Evolutionary conservation across 2,329 filamentous ascomycete species (phyloP).

Genomic region (Nothomitra cinnamomea): DNA sequence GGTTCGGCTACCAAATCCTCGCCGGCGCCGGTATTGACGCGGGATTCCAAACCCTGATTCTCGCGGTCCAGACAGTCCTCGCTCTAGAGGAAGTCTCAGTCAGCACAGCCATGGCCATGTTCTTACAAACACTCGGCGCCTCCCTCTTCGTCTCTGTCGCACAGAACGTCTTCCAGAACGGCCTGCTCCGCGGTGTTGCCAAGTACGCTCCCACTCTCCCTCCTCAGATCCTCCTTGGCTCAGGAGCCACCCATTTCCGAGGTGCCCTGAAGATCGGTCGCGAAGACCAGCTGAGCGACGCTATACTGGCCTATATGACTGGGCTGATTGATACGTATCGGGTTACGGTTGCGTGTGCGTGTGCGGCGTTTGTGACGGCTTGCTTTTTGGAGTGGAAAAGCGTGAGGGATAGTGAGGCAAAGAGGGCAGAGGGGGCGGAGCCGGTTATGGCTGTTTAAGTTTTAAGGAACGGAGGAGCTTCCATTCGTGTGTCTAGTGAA

Average conservation of each 20-base stretch:
- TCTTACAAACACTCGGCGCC: slow-evolving; percentile 7
- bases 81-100: slow-evolving; percentile 9
- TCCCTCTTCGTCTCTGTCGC: slow-evolving; percentile 9
- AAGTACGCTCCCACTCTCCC: slow-evolving; percentile 24
- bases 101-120: slow-evolving; percentile 8
- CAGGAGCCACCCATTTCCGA: slow-evolving; percentile 35
- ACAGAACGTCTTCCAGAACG: slow-evolving; percentile 10
- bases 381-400: too few relatives aligned
- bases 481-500: too few relatives aligned
- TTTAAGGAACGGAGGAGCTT: too few relatives aligned
- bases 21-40: slow-evolving; percentile 15
- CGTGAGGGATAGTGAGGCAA: too few relatives aligned
- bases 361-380: too few relatives aligned
- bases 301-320: too few relatives aligned
- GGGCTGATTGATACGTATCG: too few relatives aligned
- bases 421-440: too few relatives aligned
- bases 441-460: too few relatives aligned
- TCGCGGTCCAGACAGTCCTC: slow-evolving; percentile 13
- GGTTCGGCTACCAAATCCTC: slow-evolving; percentile 25
- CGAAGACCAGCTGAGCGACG: too few relatives aligned
- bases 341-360: too few relatives aligned
- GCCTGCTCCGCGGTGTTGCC: slow-evolving; percentile 8
- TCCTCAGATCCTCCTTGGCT: slow-evolving; percentile 23
- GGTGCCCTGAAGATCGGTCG: too few relatives aligned
- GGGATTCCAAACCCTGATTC: slow-evolving; percentile 10